phyloP scores from a whole-genome alignment of 176 grass and related monocot genomes.

The Oryza brachyantha region DNA sequence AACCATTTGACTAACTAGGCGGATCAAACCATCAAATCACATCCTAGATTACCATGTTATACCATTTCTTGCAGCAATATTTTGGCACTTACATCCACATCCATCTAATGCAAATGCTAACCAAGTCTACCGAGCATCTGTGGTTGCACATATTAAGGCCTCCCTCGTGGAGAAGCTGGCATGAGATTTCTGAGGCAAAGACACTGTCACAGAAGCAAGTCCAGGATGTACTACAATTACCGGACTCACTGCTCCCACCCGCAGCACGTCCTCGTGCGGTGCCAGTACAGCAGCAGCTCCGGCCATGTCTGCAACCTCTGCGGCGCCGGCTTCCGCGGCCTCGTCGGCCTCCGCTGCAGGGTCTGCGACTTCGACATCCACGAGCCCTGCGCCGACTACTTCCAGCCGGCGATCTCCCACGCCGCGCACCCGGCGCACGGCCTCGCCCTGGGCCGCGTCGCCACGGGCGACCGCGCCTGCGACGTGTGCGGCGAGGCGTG shows the following conservation, averaged over 20 bases:
- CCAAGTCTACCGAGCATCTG: not conserved
- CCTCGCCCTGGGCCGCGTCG: not conserved
- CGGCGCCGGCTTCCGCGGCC: not conserved
- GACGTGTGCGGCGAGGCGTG: not conserved
- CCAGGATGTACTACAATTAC: not conserved
- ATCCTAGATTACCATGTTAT: not conserved
- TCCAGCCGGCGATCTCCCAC: not conserved
- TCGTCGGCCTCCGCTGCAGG: not conserved
- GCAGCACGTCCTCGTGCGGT: not conserved
- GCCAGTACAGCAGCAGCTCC: not conserved
- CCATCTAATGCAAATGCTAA: not conserved
- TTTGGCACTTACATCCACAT: not conserved
- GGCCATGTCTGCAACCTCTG: not conserved
- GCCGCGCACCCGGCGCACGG: slow-evolving; percentile 14
- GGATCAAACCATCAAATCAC: not conserved
- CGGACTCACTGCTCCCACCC: not conserved
- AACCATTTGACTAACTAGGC: not conserved
- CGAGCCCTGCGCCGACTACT: not conserved
- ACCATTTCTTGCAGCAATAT: not conserved
- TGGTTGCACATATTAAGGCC: not conserved
- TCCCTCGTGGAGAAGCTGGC: not conserved
- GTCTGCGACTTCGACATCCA: slow-evolving; percentile 3
- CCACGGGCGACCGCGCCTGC: not conserved
- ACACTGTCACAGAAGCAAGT: not conserved
- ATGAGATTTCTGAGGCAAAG: not conserved